Conservation (phyloP, 2,329 filamentous ascomycete genomes). For the Pseudogymnoascus sp. region DNA sequence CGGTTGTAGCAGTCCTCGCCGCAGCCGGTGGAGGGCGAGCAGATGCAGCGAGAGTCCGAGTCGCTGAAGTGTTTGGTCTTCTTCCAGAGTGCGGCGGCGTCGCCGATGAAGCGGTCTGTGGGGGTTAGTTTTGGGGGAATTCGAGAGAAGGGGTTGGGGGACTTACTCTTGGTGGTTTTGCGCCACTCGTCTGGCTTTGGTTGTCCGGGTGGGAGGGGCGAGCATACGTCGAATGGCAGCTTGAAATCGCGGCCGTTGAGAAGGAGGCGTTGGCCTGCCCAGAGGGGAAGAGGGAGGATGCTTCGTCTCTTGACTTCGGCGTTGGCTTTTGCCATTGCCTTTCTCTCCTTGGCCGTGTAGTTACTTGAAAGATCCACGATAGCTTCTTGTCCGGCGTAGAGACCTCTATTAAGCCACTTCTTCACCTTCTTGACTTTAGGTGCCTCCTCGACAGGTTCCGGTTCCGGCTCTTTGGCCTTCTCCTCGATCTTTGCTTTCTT, state of each 20-base stretch:
- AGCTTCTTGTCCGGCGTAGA: constrained; percentile 73
- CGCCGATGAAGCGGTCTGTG: constrained; percentile 80
- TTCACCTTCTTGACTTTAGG: constrained; percentile 52
- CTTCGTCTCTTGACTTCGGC: constrained; percentile 39
- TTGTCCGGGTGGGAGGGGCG: constrained; percentile 74
- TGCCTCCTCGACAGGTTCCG: constrained; percentile 26
- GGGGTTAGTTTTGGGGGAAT: constrained; percentile 16
- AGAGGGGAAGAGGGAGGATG: constrained; percentile 69
- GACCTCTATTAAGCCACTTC: constrained; percentile 65
- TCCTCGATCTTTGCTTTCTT: constrained; percentile 29
- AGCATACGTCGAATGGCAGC: constrained; percentile 83
- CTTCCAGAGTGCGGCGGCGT: constrained; percentile 73
- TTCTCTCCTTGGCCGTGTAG: constrained; percentile 37
- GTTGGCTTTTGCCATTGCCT: constrained; percentile 40
- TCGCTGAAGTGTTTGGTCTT: constrained; percentile 67
- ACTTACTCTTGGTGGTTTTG: constrained; percentile 82
- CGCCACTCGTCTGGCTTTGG: constrained; percentile 91
- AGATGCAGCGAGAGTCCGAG: constrained; percentile 71
- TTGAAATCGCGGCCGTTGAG: constrained; percentile 67
- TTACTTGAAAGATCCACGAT: constrained; percentile 1
- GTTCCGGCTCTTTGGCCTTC: constrained; percentile 29
- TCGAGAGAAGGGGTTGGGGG: neutral
- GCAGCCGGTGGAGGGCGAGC: constrained; percentile 70
- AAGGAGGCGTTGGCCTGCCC: constrained; percentile 51
- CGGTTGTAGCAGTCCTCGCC: constrained; percentile 87